Evolutionary conservation across 2,329 filamentous ascomycete species (phyloP).

Genomic region (Paracamarosporium sp.): DNA sequence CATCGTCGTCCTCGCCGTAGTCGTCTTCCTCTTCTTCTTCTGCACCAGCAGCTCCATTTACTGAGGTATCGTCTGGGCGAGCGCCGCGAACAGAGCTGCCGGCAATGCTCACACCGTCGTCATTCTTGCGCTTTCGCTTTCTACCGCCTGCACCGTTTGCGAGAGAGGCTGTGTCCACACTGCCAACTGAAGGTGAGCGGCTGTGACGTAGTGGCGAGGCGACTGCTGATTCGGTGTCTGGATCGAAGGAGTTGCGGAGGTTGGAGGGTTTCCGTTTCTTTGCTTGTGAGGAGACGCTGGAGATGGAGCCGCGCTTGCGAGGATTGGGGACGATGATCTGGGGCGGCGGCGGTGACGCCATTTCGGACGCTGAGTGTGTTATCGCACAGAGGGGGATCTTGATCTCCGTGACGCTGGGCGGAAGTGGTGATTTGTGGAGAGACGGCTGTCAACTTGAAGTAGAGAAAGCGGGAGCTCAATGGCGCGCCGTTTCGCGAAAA

Average conservation of each 20-base stretch:
- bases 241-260: slow-evolving; percentile 81
- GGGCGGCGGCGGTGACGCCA: slow-evolving; percentile 65
- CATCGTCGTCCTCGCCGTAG: slow-evolving; percentile 65
- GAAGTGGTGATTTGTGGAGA: not conserved
- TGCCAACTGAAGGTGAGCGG: slow-evolving; percentile 71
- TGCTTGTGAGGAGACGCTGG: slow-evolving; percentile 53
- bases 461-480: slow-evolving; percentile 1
- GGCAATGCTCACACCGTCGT: slow-evolving; percentile 41
- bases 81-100: slow-evolving; percentile 43
- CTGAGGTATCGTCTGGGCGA: not conserved
- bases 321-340: slow-evolving; percentile 55
- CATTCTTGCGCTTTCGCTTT: slow-evolving; percentile 64
- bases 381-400: not conserved
- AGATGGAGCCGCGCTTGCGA: slow-evolving; percentile 69
- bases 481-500: slow-evolving; percentile 4
- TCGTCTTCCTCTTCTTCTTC: slow-evolving; percentile 55
- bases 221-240: slow-evolving; percentile 59
- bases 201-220: slow-evolving; percentile 61
- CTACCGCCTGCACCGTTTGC: slow-evolving; percentile 47
- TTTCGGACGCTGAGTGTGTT: slow-evolving; percentile 47
- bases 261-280: slow-evolving; percentile 78
- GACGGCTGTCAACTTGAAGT: not conserved
- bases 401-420: not conserved
- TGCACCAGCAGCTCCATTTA: slow-evolving; percentile 38
- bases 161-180: slow-evolving; percentile 61